Base-by-base conservation (phyloP, 305 asterid species). In the Fraxinus dipetala region DNA sequence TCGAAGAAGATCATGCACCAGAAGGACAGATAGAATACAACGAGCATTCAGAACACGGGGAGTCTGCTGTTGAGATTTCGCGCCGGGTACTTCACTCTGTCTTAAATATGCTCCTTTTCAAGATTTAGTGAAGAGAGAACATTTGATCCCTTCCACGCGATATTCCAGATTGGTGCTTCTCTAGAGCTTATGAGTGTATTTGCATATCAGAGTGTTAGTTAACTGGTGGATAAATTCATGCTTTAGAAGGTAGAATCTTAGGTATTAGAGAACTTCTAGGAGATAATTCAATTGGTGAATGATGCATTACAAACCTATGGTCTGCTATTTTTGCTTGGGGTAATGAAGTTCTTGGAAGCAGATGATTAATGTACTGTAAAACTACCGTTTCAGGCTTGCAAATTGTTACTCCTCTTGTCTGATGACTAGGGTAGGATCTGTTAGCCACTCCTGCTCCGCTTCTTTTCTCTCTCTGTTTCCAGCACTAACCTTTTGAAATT, bases 81-180 rank as follows among this genome's bases (percentile, higher is more conserved):
- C 97, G 96, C 82, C 88, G 97, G 93, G 99, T 96, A 96, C 28
- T 79, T 76, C 81, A 26, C 75, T 84, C 79, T 83, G 67, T 77
- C 80, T 85, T 78, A 54, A 2, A 20, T 28, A 40, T 76, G 56
- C 32, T 24, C 36, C 48, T 13, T 51, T 18, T 63, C 35, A 77
- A 45, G 61, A 67, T 38, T 54, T 51, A 20, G 22, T 80, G 45
- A 77, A 45, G 32, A 5, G 0, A 75, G 77, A 38, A 2, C 74
- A 77, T 75, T 45, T 76, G 48, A 36, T 72, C 65, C 28, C 11
- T 59, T 40, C 76, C 56, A 22, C 16, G 2, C 35, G 30, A 32
- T 73, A 69, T 80, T 80, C 32, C 32, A 69, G 73, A 79, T 74
- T 51, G 67, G 34, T 61, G 69, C 48, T 75, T 70, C 63, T 59